These are phyloP conservation scores for Triticum urartu DNA, from an alignment of 176 grass and related monocot species.

Conservation along the genomic window DNA sequence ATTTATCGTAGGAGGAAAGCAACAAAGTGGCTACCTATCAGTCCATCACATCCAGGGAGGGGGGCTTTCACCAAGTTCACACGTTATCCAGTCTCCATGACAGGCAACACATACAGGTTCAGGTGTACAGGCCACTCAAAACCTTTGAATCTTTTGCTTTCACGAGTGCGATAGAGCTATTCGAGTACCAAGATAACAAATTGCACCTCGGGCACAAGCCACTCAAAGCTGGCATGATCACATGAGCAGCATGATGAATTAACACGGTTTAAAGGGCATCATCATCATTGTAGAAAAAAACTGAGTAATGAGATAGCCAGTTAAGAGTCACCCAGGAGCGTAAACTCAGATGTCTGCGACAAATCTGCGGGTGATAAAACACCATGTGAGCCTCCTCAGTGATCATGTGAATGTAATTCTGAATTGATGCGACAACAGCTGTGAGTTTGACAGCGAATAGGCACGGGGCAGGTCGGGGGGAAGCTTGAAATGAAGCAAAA, in stretches of 20 bases:
- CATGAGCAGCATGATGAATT: background rate
- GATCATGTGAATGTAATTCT: conserved; percentile 42
- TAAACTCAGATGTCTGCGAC: conserved; percentile 31
- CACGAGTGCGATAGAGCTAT: conserved; percentile 2
- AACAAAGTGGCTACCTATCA: background rate
- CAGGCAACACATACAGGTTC: background rate
- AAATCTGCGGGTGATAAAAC: conserved; percentile 29
- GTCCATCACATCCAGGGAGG: background rate
- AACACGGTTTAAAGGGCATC: background rate
- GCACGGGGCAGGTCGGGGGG: background rate
- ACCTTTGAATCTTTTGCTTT: conserved; percentile 8
- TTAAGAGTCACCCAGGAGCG: conserved; percentile 21
- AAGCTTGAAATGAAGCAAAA: conserved; percentile 30
- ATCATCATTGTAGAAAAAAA: background rate
- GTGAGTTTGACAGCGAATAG: conserved; percentile 26
- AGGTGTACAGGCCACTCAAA: background rate
- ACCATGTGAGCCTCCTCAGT: conserved; percentile 49
- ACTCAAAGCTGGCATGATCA: background rate
- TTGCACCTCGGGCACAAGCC: background rate
- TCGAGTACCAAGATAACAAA: background rate
- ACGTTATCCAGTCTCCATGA: conserved; percentile 3
- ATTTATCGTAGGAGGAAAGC: background rate
- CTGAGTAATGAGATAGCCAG: conserved; percentile 1
- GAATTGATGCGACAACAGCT: conserved; percentile 1
- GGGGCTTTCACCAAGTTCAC: background rate